Percentiles rank a stretch among this genome's conserved stretches.
Evolutionary conservation across 768 basidiomycete species (phyloP).

Genomic region (Punctularia strigosozonata): DNA sequence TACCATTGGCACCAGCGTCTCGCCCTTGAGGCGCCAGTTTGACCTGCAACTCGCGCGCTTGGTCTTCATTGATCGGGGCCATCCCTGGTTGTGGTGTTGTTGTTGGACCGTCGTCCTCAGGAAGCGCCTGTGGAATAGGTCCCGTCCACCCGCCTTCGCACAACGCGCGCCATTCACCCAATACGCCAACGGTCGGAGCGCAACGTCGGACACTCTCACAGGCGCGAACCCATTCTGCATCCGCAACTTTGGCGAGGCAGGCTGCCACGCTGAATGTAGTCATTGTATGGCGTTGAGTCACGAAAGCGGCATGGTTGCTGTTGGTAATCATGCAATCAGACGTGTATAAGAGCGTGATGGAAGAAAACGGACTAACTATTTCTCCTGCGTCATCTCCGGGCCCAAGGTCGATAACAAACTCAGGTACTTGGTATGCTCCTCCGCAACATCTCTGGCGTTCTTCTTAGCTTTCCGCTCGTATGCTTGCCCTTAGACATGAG

Average conservation of each 20-base stretch:
- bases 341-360: background rate
- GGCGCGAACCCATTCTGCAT: slow-evolving; percentile 63
- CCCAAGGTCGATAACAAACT: slow-evolving; percentile 59
- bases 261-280: slow-evolving; percentile 54
- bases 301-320: slow-evolving; percentile 55
- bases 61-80: no score
- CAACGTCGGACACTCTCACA: slow-evolving; percentile 64
- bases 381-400: slow-evolving; percentile 71
- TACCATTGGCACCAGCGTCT: no score
- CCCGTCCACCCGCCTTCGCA: slow-evolving; percentile 72
- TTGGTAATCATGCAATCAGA: background rate
- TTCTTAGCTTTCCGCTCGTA: slow-evolving; percentile 80
- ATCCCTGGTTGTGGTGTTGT: no score
- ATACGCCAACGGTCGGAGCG: slow-evolving; percentile 53
- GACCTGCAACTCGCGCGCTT: no score
- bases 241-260: slow-evolving; percentile 57
- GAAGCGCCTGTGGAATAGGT: slow-evolving; percentile 31
- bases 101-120: slow-evolving; percentile 13
- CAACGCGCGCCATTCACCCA: slow-evolving; percentile 60
- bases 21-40: no score
- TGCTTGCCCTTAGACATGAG: slow-evolving; percentile 35
- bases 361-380: slow-evolving; percentile 40
- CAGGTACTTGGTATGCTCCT: slow-evolving; percentile 72
- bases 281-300: slow-evolving; percentile 48
- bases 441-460: slow-evolving; percentile 48